Base-by-base conservation (phyloP, 2,329 filamentous ascomycete species). In the Aspergillus neoniger region DNA sequence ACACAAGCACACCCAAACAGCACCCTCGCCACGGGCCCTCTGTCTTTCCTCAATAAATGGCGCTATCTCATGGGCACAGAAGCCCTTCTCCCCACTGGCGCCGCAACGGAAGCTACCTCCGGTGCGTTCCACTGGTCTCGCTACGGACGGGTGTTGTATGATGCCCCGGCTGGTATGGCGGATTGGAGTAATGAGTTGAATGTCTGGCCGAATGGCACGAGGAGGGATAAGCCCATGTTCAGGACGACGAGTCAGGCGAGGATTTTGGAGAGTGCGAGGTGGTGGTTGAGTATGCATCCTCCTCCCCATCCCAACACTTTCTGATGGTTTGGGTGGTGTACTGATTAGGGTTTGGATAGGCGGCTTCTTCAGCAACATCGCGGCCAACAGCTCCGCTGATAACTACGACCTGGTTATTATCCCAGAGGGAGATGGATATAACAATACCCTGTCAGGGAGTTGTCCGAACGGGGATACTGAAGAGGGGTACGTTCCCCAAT, bases 11-110 rank as follows among this genome's bases (percentile, higher is more conserved):
- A 80, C 56, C 65, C 73, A 0, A 61, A 63, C 6, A 67, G 65
- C 8, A 61, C 68, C 15, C 62, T 67, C 21, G 82, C 81, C 60
- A 75, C 74, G 0, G 84, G 84, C 0, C 80, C 82, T 1, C 70
- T 86, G 43, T 67, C 71, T 10, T 86, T 86, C 65, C 69, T 86
- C 54, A 85, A 86, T 65, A 69, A 71, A 38, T 86, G 85, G 74
- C 65, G 74, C 23, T 85, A 85, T 65, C 66, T 76, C 14, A 65
- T 85, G 66, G 73, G 76, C 10, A 72, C 75, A 19, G 75, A 79
- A 19, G 76, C 77, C 17, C 72, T 85, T 6, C 82, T 82, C n/a
- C 80, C 77, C 43, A 69, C 78, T 6, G 83, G 83, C 28, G 83
- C 82, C 10, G 67, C 72, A 1, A 83, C 82, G 2, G 82, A 85